phyloP scores from a whole-genome alignment of 495 filamentous ascomycete species.

The Penicillium longicatenatum region DNA sequence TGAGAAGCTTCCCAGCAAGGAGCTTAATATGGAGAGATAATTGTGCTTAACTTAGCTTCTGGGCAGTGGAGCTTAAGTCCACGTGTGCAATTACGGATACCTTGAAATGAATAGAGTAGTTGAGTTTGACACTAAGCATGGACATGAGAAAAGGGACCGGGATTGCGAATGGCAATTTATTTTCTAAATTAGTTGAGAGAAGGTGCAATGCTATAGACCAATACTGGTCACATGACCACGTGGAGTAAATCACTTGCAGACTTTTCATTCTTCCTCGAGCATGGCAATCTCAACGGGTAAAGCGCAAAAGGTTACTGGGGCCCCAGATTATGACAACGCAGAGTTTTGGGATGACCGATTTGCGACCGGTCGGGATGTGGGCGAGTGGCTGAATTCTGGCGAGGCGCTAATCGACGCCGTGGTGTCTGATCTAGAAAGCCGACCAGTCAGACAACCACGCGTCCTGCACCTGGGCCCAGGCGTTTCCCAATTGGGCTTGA shows the following conservation, averaged over 20 bases:
- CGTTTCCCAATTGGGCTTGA: slow-evolving; percentile 39
- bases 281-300: slow-evolving; percentile 12
- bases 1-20: too few species aligned
- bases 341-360: slow-evolving; percentile 44
- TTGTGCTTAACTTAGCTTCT: background rate
- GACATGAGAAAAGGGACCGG: too few species aligned
- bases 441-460: slow-evolving; percentile 18
- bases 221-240: background rate
- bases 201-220: too few species aligned
- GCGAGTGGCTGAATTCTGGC: slow-evolving; percentile 48
- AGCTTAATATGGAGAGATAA: background rate
- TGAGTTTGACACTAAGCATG: background rate
- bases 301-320: slow-evolving; percentile 31
- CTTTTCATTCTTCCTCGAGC: background rate
- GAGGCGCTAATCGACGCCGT: slow-evolving; percentile 35
- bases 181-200: too few species aligned
- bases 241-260: background rate
- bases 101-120: background rate
- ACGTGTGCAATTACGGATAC: background rate
- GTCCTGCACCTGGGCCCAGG: slow-evolving; percentile 46
- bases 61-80: background rate
- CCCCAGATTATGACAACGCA: slow-evolving; percentile 45
- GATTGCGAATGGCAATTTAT: too few species aligned
- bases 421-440: slow-evolving; percentile 29
- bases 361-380: slow-evolving; percentile 42